Conservation (phyloP, 2,329 filamentous ascomycete genomes). For the Fusarium papillatum region DNA sequence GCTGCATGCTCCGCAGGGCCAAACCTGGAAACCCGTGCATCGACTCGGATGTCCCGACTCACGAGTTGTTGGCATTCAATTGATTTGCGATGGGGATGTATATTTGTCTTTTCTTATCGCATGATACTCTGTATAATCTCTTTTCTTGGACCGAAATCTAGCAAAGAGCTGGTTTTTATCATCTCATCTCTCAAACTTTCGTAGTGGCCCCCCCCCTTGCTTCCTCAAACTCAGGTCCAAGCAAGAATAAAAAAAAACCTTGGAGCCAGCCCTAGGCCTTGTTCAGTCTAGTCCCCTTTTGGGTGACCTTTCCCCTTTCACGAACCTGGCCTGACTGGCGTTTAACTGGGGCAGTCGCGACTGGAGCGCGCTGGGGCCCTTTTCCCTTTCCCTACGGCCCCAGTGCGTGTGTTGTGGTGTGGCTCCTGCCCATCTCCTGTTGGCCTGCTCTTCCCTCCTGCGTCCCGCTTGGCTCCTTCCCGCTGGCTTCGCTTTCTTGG, state of each 20-base stretch:
- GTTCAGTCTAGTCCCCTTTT: slow-evolving; percentile 21
- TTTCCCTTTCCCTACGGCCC: background rate
- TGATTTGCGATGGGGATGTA: background rate
- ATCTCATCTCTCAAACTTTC: slow-evolving; percentile 10
- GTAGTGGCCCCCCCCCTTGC: background rate
- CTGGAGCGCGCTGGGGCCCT: slow-evolving; percentile 26
- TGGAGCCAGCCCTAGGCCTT: slow-evolving; percentile 14
- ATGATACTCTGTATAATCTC: background rate
- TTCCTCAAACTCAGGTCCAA: slow-evolving; percentile 15
- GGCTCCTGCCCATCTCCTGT: slow-evolving; percentile 38
- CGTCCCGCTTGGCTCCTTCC: slow-evolving; percentile 12
- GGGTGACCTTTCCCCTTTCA: slow-evolving; percentile 31
- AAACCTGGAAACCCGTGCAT: slow-evolving; percentile 22
- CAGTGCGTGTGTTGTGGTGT: slow-evolving; percentile 9
- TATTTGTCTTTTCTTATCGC: background rate
- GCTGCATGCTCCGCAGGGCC: slow-evolving; percentile 20
- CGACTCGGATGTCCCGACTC: slow-evolving; percentile 17
- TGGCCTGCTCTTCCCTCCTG: slow-evolving; percentile 34
- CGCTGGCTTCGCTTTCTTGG: slow-evolving; percentile 36
- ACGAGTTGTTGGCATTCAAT: slow-evolving; percentile 1
- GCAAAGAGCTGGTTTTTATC: background rate
- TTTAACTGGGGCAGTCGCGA: slow-evolving; percentile 14
- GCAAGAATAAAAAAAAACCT: slow-evolving; percentile 26
- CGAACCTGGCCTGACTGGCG: slow-evolving; percentile 22
- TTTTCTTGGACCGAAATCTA: background rate